Evolutionary conservation across 805 yeast genomes (phyloP).

Genomic region (Ogataea polymorpha): DNA sequence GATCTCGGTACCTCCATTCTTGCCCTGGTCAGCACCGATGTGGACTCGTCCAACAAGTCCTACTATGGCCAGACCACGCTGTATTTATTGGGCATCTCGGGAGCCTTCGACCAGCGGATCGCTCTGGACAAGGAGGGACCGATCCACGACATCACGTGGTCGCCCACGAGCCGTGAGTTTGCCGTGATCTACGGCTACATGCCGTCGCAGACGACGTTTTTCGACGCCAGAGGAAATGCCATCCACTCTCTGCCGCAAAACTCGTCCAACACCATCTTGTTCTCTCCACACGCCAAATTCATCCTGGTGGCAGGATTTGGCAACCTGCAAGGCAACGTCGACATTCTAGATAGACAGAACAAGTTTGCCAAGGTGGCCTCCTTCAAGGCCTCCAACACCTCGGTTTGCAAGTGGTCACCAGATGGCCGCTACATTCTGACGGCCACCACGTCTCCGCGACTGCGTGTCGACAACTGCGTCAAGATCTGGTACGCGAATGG

Average conservation of each 20-base stretch:
- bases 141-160: constrained; percentile 96
- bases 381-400: constrained; percentile 89
- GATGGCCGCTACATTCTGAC: constrained; percentile 91
- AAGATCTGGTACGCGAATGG: constrained; percentile 94
- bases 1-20: constrained; percentile 88
- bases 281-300: constrained; percentile 91
- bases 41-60: constrained; percentile 87
- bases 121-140: constrained; percentile 91
- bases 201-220: constrained; percentile 95
- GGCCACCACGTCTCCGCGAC: constrained; percentile 95
- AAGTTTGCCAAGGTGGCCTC: constrained; percentile 76
- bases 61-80: constrained; percentile 96
- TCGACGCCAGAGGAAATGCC: constrained; percentile 88
- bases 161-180: constrained; percentile 93
- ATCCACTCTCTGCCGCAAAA: constrained; percentile 81
- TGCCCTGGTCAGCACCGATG: constrained; percentile 93
- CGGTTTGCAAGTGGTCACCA: constrained; percentile 98
- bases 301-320: constrained; percentile 97
- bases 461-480: constrained; percentile 94
- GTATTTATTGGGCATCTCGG: constrained; percentile 87
- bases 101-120: constrained; percentile 86
- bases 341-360: constrained; percentile 87
- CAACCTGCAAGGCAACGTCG: constrained; percentile 94
- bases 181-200: constrained; percentile 96
- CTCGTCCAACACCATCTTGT: constrained; percentile 84